These are phyloP conservation scores for Petunia hybrid DNA, from an alignment of 305 asterid species.

Conservation along the genomic window DNA sequence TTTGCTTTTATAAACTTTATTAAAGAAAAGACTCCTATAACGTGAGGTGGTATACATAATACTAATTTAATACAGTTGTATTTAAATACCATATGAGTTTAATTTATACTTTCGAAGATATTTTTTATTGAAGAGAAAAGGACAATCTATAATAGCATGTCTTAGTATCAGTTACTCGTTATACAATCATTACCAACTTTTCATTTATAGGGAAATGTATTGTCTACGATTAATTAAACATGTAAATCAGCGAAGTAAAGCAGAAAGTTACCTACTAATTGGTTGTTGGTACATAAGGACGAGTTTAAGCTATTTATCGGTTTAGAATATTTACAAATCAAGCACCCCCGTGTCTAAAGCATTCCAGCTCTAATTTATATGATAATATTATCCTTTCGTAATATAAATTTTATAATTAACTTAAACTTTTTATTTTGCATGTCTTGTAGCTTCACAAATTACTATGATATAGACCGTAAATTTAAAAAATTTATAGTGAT, in stretches of 20 bases:
- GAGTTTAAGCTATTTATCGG: background rate
- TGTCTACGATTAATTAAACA: constrained; percentile 20
- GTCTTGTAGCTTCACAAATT: too few species aligned
- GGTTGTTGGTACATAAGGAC: background rate
- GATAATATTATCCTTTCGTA: too few species aligned
- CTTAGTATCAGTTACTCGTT: background rate
- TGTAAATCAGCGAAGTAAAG: background rate
- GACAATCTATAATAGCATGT: too few species aligned
- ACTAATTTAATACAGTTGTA: too few species aligned
- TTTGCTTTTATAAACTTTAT: constrained; percentile 18
- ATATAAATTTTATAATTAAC: too few species aligned
- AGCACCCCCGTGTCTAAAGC: background rate
- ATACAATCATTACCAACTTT: constrained; percentile 14
- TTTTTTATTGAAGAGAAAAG: too few species aligned
- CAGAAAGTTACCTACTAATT: background rate
- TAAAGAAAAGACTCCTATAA: constrained; percentile 16
- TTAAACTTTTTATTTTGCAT: too few species aligned
- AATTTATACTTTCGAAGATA: too few species aligned
- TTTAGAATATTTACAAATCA: background rate
- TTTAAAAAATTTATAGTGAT: too few species aligned
- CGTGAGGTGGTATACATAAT: background rate
- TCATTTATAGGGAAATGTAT: constrained; percentile 24
- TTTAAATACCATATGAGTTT: too few species aligned
- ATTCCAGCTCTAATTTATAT: too few species aligned
- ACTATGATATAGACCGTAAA: too few species aligned